Evolutionary conservation across 768 basidiomycete genomes (phyloP), one percentile per base, ranked within the genome.

Genomic region (Hortiboletus campestris): DNA sequence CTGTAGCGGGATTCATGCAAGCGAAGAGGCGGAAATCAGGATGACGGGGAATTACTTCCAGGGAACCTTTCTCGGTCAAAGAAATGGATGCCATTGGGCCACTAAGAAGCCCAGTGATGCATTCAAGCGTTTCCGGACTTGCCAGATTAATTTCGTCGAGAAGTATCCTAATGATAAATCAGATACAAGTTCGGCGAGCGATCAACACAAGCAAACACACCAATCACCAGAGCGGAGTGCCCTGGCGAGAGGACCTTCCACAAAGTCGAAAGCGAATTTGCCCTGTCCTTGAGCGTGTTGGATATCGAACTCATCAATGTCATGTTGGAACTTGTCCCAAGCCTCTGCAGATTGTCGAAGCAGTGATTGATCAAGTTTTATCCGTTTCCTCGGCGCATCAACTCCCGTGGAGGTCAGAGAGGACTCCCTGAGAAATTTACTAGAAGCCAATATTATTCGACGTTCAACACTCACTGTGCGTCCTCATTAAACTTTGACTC

Each of bases 1-100:
- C 97, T 4, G 95, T 99, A 0, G 97, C 97, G 6, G 97, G 97
- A 67, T 99, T 99, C 97, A 99, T 99, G 70, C 97, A 99, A 5
- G 94, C 94, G 65, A 98, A 98, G 6, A 98, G 79, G 19, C 96
- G 89, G 76, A 99, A 99, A 64, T 96, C 88, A 17, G 93, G 85
- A 69, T 99, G 97, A 0, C 97, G 88, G 46, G 88, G 86, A 29
- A 98, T 80, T 2, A 91, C 89, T 62, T 94, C 91, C 51, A 98
- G 73, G 11, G 92, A 88, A 1, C 95, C 96, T 68, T 94, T 85
- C 67, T 98, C 97, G 0, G 94, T 94, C 53, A 99, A 76, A 0
- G 94, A 91, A 61, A 99, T 88, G 1, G 96, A 98, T 0, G 92
- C 84, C 9, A 83, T 84, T 2, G 93, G 82, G n/a, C 86, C 83